A percentile compares a stretch with the other conserved stretches of the same genome.
Conservation (phyloP, 2,329 filamentous ascomycete species). For the Apiospora phragmitis region DNA sequence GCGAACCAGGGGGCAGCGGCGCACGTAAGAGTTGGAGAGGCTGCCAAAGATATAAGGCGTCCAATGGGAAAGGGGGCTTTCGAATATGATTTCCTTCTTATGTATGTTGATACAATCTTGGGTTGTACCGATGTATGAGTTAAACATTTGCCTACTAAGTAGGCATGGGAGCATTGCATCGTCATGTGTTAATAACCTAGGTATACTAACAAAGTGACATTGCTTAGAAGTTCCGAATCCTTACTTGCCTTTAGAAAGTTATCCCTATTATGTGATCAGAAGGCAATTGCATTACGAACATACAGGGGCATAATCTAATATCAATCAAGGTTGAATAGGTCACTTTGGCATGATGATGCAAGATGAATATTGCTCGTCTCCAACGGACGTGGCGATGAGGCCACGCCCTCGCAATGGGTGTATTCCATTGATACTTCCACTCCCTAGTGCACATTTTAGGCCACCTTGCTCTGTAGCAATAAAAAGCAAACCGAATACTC, state of each 20-base stretch:
- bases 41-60: not conserved
- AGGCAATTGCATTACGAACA: too few relatives aligned
- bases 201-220: too few relatives aligned
- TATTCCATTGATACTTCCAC: slow-evolving; percentile 9
- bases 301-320: too few relatives aligned
- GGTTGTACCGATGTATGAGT: not conserved
- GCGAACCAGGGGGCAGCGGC: not conserved
- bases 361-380: not conserved
- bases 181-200: too few relatives aligned
- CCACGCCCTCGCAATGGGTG: slow-evolving; percentile 1
- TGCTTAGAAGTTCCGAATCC: too few relatives aligned
- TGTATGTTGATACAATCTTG: too few relatives aligned
- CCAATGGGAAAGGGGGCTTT: not conserved
- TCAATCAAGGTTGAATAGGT: too few relatives aligned
- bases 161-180: too few relatives aligned
- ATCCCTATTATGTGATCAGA: too few relatives aligned
- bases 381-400: not conserved
- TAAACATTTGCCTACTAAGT: too few relatives aligned
- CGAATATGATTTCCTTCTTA: not conserved
- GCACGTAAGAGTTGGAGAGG: not conserved
- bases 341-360: not conserved
- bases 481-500: not conserved
- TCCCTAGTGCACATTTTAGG: not conserved
- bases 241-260: too few relatives aligned
- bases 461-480: slow-evolving; percentile 7